These are phyloP conservation scores for Thielaviopsis euricoi DNA, from an alignment of 2,329 filamentous ascomycete species.

Conservation along the genomic window DNA sequence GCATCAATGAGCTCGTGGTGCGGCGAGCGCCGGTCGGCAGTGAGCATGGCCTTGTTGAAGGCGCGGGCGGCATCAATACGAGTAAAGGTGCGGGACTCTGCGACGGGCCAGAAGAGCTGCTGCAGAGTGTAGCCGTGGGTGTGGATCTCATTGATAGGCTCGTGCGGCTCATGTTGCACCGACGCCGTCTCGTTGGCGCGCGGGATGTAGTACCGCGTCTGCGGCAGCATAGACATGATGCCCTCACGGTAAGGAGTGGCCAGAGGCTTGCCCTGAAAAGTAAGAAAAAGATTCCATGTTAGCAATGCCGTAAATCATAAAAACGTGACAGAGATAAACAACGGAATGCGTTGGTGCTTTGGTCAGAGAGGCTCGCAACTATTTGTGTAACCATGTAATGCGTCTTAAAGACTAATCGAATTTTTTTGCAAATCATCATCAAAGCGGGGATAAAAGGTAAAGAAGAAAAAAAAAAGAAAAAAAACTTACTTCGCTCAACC, in stretches of 20 bases:
- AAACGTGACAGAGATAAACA: slow-evolving; percentile 1
- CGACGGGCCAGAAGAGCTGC: slow-evolving; percentile 48
- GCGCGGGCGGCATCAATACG: slow-evolving; percentile 49
- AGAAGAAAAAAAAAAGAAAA: slow-evolving; percentile 4
- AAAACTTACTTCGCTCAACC: slow-evolving; percentile 53
- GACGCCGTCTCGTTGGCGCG: not conserved
- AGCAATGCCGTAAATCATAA: slow-evolving; percentile 12
- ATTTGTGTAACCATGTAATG: slow-evolving; percentile 68
- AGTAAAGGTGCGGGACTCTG: slow-evolving; percentile 46
- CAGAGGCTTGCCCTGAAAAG: slow-evolving; percentile 52
- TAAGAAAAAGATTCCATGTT: slow-evolving; percentile 11
- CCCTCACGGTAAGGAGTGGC: slow-evolving; percentile 63
- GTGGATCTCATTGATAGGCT: slow-evolving; percentile 48
- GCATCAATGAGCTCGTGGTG: slow-evolving; percentile 44
- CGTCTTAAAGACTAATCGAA: slow-evolving; percentile 99
- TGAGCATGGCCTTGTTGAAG: slow-evolving; percentile 42
- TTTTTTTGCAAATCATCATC: slow-evolving; percentile 48
- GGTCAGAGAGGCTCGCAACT: slow-evolving; percentile 62
- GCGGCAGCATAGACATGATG: slow-evolving; percentile 65
- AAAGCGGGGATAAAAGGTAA: slow-evolving; percentile 10
- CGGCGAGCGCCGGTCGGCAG: slow-evolving; percentile 43
- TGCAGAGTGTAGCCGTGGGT: slow-evolving; percentile 44
- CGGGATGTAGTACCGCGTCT: slow-evolving; percentile 32
- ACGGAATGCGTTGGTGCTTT: slow-evolving; percentile 5
- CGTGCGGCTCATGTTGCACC: slow-evolving; percentile 24